Base-by-base conservation (phyloP, 139 green algal species). In the Astrephomene gubernaculifera region DNA sequence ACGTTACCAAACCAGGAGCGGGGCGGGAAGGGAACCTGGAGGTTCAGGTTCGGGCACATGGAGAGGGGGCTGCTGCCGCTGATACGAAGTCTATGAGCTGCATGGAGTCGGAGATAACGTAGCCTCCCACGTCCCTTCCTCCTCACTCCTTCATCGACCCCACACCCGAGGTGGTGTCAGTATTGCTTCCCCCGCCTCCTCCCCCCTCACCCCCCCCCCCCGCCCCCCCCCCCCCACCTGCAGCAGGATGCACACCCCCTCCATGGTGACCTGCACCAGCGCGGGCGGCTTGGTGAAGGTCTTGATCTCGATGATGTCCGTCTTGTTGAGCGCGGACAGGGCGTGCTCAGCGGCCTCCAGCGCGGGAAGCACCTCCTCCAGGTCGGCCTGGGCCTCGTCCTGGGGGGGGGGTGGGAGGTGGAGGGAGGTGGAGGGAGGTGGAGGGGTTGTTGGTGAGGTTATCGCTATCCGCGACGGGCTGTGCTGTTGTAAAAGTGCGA, bases 261-360 rank as follows among this genome's bases (percentile, higher is more conserved):
- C 94, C 92, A 97, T 93, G 54, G 92, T 94, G 2, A 41, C 61
- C 85, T 91, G 87, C 71, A 97, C 91, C 75, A 96, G 89, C 1
- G 89, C 70, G 12, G 95, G 95, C 39, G 95, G 95, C 89, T 97
- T 97, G 44, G 87, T 87, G 86, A 98, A 96, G 21, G 91, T 94
- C 88, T 96, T 96, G 83, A 97, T 96, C 87, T 97, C 94, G 17
- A 94, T 90, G 80, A 97, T 96, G 88, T 97, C 94, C 0, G 81
- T 87, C 89, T 97, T 96, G 90, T 97, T 97, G 29, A 98, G 94
- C 7, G 94, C 76, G 31, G 92, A 92, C 44, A 98, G 91, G 33
- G 92, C 91, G 70, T 92, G 89, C 73, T 95, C 87, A 12, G 95
- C 95, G 17, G 89, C 91, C 54, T 97, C 88, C 27, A 98, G 89